These are phyloP conservation scores for Trichoderma gracile DNA, from an alignment of 2,329 filamentous ascomycete genomes.

Conservation along the genomic window DNA sequence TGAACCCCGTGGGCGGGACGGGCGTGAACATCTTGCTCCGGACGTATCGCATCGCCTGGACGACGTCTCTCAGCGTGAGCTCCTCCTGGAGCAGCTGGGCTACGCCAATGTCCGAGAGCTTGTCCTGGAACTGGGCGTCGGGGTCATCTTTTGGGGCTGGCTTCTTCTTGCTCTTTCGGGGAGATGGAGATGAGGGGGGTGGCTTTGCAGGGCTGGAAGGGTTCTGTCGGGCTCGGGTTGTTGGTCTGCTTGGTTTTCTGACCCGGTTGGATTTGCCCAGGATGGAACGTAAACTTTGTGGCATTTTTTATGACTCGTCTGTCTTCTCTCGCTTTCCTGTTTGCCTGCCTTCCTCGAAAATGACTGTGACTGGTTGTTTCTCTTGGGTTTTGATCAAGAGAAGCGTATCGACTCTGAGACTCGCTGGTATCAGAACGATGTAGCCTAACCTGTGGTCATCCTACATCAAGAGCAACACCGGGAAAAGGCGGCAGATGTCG, in stretches of 20 bases:
- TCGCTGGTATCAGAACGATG: neutral
- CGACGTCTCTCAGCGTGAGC: slow-evolving; percentile 59
- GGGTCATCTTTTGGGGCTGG: slow-evolving; percentile 31
- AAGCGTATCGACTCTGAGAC: slow-evolving; percentile 19
- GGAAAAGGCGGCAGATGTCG: neutral
- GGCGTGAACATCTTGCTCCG: slow-evolving; percentile 63
- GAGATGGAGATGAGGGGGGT: slow-evolving; percentile 29
- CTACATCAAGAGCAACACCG: neutral
- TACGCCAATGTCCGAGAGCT: slow-evolving; percentile 62
- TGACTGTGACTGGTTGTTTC: neutral
- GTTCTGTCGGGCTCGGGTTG: neutral
- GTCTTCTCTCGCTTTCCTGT: neutral
- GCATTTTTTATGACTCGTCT: slow-evolving; percentile 29
- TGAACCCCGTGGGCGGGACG: slow-evolving; percentile 65
- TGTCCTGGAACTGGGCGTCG: slow-evolving; percentile 41
- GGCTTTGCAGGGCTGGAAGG: slow-evolving; percentile 6
- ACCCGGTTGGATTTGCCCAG: slow-evolving; percentile 42
- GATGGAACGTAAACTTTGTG: slow-evolving; percentile 42
- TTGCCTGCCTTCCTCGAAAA: no score
- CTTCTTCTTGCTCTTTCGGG: slow-evolving; percentile 33
- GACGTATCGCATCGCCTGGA: slow-evolving; percentile 65
- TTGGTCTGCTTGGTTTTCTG: slow-evolving; percentile 33
- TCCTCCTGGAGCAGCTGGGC: slow-evolving; percentile 56
- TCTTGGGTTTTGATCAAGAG: neutral
- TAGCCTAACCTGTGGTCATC: neutral